phyloP scores from a whole-genome alignment of 345 rosid species.

The Pistacia integerrima region DNA sequence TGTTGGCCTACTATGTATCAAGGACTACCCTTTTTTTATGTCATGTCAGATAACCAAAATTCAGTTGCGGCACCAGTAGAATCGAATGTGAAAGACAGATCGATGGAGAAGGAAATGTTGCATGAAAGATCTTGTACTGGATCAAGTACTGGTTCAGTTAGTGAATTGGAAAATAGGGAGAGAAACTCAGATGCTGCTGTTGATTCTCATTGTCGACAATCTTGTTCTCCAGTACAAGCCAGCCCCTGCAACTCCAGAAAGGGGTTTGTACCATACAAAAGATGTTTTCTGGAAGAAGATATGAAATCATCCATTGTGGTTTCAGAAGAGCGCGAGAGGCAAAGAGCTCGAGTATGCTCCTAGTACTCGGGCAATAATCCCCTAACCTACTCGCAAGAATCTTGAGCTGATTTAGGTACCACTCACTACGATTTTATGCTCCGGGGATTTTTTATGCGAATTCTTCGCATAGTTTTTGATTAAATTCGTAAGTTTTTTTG shows the following conservation, averaged over 20 bases:
- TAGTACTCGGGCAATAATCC: conserved; percentile 10
- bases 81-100: conserved; percentile 10
- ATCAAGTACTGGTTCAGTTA: conserved; percentile 44
- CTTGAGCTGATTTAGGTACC: conserved; percentile 8
- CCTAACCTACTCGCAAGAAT: conserved; percentile 7
- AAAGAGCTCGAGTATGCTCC: conserved; percentile 54
- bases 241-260: conserved; percentile 13
- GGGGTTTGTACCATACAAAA: conserved; percentile 74
- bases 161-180: conserved; percentile 37
- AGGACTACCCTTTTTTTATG: conserved; percentile 21
- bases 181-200: conserved; percentile 31
- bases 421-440: too few relatives aligned
- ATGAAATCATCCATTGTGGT: conserved; percentile 33
- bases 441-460: neutral
- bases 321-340: conserved; percentile 47
- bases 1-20: conserved; percentile 21
- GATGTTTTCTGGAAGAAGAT: conserved; percentile 64
- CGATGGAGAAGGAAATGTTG: conserved; percentile 30
- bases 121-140: conserved; percentile 44
- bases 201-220: conserved; percentile 33
- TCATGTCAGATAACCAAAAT: conserved; percentile 21
- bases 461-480: too few relatives aligned
- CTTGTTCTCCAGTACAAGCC: conserved; percentile 13
- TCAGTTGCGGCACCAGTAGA: neutral
- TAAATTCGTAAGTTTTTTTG: too few relatives aligned